Conservation (phyloP, 306 rosid species). For the Rosa chinensis region DNA sequence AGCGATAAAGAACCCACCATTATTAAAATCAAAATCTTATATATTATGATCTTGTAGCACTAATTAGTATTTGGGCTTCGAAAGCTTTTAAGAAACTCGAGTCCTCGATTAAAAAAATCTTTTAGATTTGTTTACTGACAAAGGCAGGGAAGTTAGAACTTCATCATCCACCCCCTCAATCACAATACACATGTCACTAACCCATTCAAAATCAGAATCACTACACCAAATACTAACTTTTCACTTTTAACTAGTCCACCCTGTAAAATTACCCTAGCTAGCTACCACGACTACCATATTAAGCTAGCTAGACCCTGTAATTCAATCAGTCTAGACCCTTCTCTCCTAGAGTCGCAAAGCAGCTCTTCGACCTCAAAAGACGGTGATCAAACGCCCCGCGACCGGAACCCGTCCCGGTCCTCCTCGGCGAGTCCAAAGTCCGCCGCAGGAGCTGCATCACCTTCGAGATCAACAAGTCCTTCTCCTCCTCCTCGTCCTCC, state of each 20-base stretch:
- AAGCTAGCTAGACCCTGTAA: background rate
- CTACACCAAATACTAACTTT: background rate
- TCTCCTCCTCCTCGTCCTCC: background rate
- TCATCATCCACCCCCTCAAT: background rate
- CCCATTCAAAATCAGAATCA: background rate
- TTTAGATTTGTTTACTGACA: too few relatives aligned
- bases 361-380: constrained; percentile 46
- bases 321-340: background rate
- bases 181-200: background rate
- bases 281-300: background rate
- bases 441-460: constrained; percentile 65
- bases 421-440: constrained; percentile 48
- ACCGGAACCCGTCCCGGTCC: background rate
- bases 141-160: background rate
- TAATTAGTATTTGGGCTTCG: too few relatives aligned
- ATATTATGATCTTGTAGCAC: too few relatives aligned
- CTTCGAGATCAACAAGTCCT: constrained; percentile 47
- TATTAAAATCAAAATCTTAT: too few relatives aligned
- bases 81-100: too few relatives aligned
- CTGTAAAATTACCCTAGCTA: background rate
- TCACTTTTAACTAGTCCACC: background rate
- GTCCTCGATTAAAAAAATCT: too few relatives aligned
- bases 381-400: constrained; percentile 5
- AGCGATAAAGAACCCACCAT: background rate
- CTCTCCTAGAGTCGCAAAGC: constrained; percentile 38